phyloP scores from a whole-genome alignment of 2,329 filamentous ascomycete genomes.

The Aspergillus flavus region DNA sequence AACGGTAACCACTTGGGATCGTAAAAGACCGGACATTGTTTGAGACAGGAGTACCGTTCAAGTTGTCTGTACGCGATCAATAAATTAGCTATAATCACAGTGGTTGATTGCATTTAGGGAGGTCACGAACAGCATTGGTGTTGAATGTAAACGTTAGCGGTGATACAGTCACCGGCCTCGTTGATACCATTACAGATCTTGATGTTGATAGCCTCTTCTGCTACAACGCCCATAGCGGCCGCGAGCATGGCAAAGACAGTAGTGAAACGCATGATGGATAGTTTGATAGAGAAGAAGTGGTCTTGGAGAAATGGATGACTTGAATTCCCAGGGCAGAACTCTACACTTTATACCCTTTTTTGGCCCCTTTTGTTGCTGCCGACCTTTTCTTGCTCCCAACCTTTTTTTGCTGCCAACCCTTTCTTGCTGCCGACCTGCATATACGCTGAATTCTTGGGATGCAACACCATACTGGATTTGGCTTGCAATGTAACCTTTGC shows the following conservation, averaged over 20 bases:
- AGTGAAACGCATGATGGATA: not conserved
- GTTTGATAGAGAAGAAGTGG: not conserved
- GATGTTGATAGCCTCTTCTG: not conserved
- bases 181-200: not conserved
- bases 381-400: too few species aligned
- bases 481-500: not conserved
- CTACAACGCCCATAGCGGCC: not conserved
- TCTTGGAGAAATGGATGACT: not conserved
- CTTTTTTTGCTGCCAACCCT: too few species aligned
- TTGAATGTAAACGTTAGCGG: not conserved
- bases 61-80: not conserved
- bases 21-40: not conserved
- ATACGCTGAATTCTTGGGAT: not conserved
- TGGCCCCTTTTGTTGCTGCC: not conserved
- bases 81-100: not conserved
- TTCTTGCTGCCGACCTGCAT: not conserved
- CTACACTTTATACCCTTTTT: not conserved
- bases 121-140: not conserved
- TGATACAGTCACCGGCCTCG: not conserved
- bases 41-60: not conserved
- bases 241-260: not conserved
- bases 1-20: not conserved
- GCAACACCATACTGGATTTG: not conserved
- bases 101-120: not conserved
- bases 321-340: not conserved